A percentile compares a stretch with the other conserved stretches of the same genome.
Evolutionary conservation across 768 basidiomycete genomes (phyloP).

Genomic region (Wakefieldia striispora): DNA sequence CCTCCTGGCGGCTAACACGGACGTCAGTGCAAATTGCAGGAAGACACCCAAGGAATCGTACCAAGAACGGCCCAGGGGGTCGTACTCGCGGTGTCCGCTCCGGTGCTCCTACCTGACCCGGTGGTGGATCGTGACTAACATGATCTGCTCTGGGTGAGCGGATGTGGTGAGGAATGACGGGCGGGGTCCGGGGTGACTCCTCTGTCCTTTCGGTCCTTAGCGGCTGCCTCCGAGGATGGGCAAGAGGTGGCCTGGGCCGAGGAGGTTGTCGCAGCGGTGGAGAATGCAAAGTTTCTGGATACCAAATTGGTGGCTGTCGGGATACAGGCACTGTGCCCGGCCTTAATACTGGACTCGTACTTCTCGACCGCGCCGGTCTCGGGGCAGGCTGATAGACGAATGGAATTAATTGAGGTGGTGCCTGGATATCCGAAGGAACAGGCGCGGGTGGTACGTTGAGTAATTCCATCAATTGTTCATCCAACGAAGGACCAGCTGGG

Average conservation of each 20-base stretch:
- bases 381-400: slow-evolving; percentile 54
- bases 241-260: slow-evolving; percentile 7
- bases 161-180: slow-evolving; percentile 3
- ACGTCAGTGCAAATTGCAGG: slow-evolving; percentile 4
- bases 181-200: neutral
- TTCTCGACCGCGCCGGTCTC: slow-evolving; percentile 37
- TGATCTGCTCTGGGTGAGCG: slow-evolving; percentile 9
- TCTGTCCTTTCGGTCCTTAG: slow-evolving; percentile 1
- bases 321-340: slow-evolving; percentile 26
- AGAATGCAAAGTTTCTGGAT: slow-evolving; percentile 16
- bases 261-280: slow-evolving; percentile 7
- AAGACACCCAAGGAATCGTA: slow-evolving; percentile 1
- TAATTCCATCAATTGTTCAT: slow-evolving; percentile 60
- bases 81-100: slow-evolving; percentile 23
- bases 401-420: slow-evolving; percentile 52
- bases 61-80: slow-evolving; percentile 21
- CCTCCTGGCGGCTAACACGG: slow-evolving; percentile 13
- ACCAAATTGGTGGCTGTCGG: slow-evolving; percentile 21
- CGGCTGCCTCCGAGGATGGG: neutral
- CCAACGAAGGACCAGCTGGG: slow-evolving; percentile 49
- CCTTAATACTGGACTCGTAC: slow-evolving; percentile 37
- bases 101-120: slow-evolving; percentile 9
- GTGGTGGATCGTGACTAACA: slow-evolving; percentile 6
- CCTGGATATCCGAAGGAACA: slow-evolving; percentile 39
- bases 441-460: slow-evolving; percentile 46